A percentile compares a stretch with the other conserved stretches of the same genome.
Evolutionary conservation across 1,139 yeast species (phyloP).

Genomic region (Ogataea hybrid): DNA sequence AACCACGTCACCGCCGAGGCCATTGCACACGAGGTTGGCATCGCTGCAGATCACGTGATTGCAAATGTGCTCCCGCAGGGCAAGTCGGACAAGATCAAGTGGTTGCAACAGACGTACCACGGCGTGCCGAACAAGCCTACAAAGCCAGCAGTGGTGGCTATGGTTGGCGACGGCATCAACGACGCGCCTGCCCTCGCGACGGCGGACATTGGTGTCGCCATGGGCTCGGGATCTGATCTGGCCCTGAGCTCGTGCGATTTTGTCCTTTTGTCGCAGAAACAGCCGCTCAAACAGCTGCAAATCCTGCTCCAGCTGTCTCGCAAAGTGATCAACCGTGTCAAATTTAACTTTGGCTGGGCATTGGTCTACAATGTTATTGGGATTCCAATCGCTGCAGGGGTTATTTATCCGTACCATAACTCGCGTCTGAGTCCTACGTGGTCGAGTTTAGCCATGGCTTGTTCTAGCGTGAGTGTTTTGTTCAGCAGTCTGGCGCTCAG

Average conservation of each 20-base stretch:
- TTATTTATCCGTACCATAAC: slow-evolving; percentile 50
- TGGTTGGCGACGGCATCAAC: slow-evolving; percentile 66
- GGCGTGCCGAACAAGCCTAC: slow-evolving; percentile 20
- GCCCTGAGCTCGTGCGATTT: slow-evolving; percentile 61
- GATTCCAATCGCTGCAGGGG: slow-evolving; percentile 64
- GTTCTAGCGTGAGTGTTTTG: slow-evolving; percentile 58
- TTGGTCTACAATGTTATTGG: slow-evolving; percentile 52
- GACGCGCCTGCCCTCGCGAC: slow-evolving; percentile 62
- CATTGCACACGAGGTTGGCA: slow-evolving; percentile 64
- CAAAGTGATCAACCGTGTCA: slow-evolving; percentile 50
- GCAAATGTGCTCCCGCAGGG: slow-evolving; percentile 75
- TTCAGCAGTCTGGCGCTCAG: slow-evolving; percentile 51
- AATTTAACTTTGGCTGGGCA: slow-evolving; percentile 57
- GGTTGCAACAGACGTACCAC: slow-evolving; percentile 44
- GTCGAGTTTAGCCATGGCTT: slow-evolving; percentile 70
- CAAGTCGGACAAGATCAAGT: slow-evolving; percentile 57
- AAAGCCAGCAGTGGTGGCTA: slow-evolving; percentile 42
- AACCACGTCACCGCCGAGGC: slow-evolving; percentile 65
- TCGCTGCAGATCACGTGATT: slow-evolving; percentile 50
- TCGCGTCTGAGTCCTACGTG: slow-evolving; percentile 57
- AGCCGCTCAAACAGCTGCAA: slow-evolving; percentile 48
- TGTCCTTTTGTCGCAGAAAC: slow-evolving; percentile 44
- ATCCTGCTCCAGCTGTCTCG: slow-evolving; percentile 47
- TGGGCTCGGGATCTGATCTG: slow-evolving; percentile 58
- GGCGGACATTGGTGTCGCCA: slow-evolving; percentile 60